Base-by-base conservation (phyloP, 2,329 filamentous ascomycete species). In the Penicillium expansum region DNA sequence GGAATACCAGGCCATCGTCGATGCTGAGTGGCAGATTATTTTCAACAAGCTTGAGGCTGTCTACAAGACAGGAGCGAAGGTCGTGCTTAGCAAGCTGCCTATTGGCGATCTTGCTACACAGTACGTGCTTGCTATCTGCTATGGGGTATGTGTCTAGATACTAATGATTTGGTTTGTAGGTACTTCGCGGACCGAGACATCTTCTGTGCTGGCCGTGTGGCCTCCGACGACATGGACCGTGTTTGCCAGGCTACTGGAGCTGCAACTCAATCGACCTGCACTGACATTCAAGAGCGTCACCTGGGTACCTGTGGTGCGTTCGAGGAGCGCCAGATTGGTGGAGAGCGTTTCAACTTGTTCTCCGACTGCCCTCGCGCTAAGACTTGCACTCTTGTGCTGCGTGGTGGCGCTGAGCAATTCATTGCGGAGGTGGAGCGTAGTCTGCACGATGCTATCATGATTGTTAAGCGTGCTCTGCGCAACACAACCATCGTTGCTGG, bases 1-100 rank as follows among this genome's bases (percentile, higher is more conserved):
- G 20, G 94, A 99, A 79, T 99, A 99, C 81, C 94, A 99, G 80
- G 94, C 94, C 62, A 97, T 99, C 67, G 94, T 99, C 73, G 94
- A 99, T 72, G 94, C 94, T 30, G 94, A 99, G 78, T 99, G 94
- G 94, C 92, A 97, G 78, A 99, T 99, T 73, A 99, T 99, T 76
- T 97, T 89, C 86, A 93, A 97, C 82, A 99, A 99, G 83, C 90
- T 99, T 74, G 94, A 99, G 80, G 91, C 93, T 48, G 80, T 96
- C 52, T 85, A 93, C 83, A 87, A 93, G 78, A 97, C 93, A 6
- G 94, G 94, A 53, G 94, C 94, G 63, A 96, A 97, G 84, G 92
- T 99, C 50, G 92, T 99, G 41, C 86, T 99, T 56, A 96, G 91
- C 79, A 97, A 97, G 80, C 83, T 97, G 60, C 94, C 94, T 39